Percentiles rank a stretch among this genome's conserved stretches.
Conservation (phyloP, 2,329 filamentous ascomycete genomes). For the Hymenoscyphus repandus region DNA sequence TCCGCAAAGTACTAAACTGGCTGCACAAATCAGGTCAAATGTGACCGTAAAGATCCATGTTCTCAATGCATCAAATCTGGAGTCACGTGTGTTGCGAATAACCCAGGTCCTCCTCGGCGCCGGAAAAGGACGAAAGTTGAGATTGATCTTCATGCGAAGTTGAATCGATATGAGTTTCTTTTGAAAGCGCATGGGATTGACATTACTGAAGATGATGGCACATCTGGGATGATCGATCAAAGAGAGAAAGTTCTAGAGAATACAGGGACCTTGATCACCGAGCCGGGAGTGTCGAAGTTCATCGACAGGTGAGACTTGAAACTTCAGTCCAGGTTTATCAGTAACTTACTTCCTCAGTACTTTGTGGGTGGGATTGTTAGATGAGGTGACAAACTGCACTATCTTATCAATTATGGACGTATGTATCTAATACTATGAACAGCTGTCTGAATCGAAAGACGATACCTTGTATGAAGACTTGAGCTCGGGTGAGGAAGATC, state of each 20-base stretch:
- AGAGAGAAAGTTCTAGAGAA: background rate
- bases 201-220: background rate
- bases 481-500: background rate
- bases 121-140: background rate
- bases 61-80: slow-evolving; percentile 5
- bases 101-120: background rate
- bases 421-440: background rate
- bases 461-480: background rate
- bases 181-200: slow-evolving; percentile 1
- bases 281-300: background rate
- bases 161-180: slow-evolving; percentile 1
- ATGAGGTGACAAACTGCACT: background rate
- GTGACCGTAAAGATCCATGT: slow-evolving; percentile 5
- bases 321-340: background rate
- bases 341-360: background rate
- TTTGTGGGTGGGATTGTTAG: background rate
- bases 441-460: background rate
- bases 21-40: slow-evolving; percentile 1
- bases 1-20: too few relatives aligned
- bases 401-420: background rate
- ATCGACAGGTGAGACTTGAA: slow-evolving; percentile 2
- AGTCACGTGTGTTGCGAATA: background rate
- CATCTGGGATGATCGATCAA: background rate
- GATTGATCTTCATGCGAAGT: background rate
- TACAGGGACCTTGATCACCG: background rate